Evolutionary conservation across 2,329 filamentous ascomycete genomes (phyloP).

Genomic region (Aspergillus ochraceus): DNA sequence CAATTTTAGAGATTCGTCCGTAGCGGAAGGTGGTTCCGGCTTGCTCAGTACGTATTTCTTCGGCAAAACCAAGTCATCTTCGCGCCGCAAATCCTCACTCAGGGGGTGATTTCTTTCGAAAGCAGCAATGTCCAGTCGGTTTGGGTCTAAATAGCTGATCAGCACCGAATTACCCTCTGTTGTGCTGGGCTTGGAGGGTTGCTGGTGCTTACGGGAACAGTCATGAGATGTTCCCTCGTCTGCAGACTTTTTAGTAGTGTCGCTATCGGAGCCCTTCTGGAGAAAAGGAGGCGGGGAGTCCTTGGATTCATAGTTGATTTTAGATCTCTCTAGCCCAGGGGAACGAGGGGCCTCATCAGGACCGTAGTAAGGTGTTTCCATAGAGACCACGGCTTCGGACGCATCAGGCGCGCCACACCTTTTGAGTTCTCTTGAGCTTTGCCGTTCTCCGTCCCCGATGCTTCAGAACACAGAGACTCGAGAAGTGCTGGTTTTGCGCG

Average conservation of each 20-base stretch:
- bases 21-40: background rate
- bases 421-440: conserved; percentile 4
- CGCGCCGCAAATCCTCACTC: background rate
- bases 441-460: background rate
- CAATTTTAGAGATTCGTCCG: background rate
- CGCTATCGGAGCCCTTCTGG: conserved; percentile 19
- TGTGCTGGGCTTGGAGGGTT: conserved; percentile 39
- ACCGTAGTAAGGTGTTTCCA: conserved; percentile 39
- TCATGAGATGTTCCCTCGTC: conserved; percentile 32
- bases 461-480: background rate
- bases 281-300: conserved; percentile 38
- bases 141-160: conserved; percentile 64
- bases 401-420: conserved; percentile 28
- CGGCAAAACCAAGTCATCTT: background rate
- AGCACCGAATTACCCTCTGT: conserved; percentile 63
- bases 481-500: background rate
- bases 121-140: conserved; percentile 62
- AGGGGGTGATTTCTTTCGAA: background rate
- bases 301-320: conserved; percentile 32
- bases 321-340: conserved; percentile 34
- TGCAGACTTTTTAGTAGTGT: conserved; percentile 22
- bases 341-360: conserved; percentile 41
- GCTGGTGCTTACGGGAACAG: conserved; percentile 38
- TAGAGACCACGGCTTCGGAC: conserved; percentile 30
- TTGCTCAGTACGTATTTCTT: background rate